Evolutionary conservation across 2,329 filamentous ascomycete species (phyloP).

Genomic region (Colletotrichum sansevieriae): DNA sequence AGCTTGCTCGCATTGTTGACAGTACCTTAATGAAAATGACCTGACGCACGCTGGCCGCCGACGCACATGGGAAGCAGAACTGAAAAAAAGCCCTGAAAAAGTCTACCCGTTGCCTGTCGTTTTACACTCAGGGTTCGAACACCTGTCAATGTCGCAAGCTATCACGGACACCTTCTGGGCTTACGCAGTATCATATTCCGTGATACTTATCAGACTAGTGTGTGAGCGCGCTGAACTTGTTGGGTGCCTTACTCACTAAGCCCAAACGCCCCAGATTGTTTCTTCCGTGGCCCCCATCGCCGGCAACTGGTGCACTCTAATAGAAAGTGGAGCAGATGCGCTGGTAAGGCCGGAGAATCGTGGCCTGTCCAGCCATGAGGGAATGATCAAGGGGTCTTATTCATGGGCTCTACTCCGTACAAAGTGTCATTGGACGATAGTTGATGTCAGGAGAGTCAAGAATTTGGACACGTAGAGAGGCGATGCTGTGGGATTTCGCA

Average conservation of each 20-base stretch:
- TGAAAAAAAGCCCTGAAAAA: conserved; percentile 3
- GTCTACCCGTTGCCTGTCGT: conserved; percentile 12
- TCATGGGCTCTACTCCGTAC: too few relatives aligned
- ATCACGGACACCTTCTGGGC: conserved; percentile 7
- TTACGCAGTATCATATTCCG: too few relatives aligned
- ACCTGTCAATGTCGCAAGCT: conserved; percentile 25
- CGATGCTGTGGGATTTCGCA: too few relatives aligned
- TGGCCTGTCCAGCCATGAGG: neutral
- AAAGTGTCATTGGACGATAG: too few relatives aligned
- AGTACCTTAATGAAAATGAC: conserved; percentile 28
- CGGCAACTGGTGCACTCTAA: conserved; percentile 8
- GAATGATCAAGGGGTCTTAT: too few relatives aligned
- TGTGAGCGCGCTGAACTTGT: too few relatives aligned
- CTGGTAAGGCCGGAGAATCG: conserved; percentile 6
- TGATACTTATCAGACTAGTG: too few relatives aligned
- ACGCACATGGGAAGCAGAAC: conserved; percentile 12
- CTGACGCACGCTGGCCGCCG: neutral
- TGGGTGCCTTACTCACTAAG: neutral
- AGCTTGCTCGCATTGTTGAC: conserved; percentile 37
- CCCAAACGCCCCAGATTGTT: conserved; percentile 34
- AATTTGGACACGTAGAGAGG: too few relatives aligned
- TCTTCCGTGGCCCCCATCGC: conserved; percentile 20
- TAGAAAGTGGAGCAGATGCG: conserved; percentile 27
- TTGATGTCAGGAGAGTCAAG: too few relatives aligned
- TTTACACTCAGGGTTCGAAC: conserved; percentile 29